A percentile compares a stretch with the other conserved stretches of the same genome.
Conservation (phyloP, 345 rosid species). For the Firmiana major region DNA sequence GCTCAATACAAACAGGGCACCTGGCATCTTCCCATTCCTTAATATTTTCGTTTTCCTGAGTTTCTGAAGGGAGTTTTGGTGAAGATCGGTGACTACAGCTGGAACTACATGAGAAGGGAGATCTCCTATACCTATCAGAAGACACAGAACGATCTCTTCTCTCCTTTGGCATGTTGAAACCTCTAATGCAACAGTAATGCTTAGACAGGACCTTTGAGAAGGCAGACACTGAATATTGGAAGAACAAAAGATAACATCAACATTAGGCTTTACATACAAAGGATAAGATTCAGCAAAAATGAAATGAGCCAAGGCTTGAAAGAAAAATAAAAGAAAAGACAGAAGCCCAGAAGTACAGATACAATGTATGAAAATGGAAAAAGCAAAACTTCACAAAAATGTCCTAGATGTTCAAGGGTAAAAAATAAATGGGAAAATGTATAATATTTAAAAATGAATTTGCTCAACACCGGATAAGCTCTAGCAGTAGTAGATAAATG, state of each 20-base stretch:
- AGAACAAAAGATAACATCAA: slow-evolving; percentile 6
- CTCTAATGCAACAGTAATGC: slow-evolving; percentile 15
- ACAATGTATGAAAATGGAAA: background rate
- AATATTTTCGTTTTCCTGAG: slow-evolving; percentile 50
- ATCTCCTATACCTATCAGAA: slow-evolving; percentile 54
- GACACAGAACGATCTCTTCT: slow-evolving; percentile 76
- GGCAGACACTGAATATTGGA: slow-evolving; percentile 13
- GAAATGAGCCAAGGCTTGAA: background rate
- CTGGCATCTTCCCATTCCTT: slow-evolving; percentile 97
- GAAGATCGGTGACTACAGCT: slow-evolving; percentile 38
- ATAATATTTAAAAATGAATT: background rate
- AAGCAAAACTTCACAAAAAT: background rate
- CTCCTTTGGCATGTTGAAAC: slow-evolving; percentile 74
- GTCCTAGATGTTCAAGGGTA: background rate
- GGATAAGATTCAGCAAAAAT: background rate
- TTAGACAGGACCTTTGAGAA: slow-evolving; percentile 11
- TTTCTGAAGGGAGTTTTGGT: slow-evolving; percentile 41
- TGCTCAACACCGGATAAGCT: background rate
- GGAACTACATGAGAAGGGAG: slow-evolving; percentile 60
- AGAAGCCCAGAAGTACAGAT: background rate
- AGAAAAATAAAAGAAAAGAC: background rate
- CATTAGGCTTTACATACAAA: background rate
- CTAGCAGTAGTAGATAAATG: background rate
- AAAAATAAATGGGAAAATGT: background rate
- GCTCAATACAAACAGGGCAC: slow-evolving; percentile 98